Percentiles rank a stretch among this genome's conserved stretches.
These are phyloP conservation scores for Cinchona pubescens DNA, from an alignment of 257 asterid genomes.

Conservation along the genomic window DNA sequence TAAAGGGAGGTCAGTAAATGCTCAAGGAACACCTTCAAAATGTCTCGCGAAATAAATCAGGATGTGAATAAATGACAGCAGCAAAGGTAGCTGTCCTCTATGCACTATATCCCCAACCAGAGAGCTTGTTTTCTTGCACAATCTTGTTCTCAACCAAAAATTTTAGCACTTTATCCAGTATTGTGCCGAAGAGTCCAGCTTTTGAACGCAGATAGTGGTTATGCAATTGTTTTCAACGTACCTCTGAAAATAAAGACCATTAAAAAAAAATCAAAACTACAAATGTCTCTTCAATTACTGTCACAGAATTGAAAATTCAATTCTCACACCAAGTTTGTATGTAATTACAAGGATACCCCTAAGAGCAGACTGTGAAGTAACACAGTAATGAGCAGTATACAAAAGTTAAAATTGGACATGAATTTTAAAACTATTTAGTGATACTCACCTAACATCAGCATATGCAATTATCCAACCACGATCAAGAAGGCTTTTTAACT, in stretches of 20 bases:
- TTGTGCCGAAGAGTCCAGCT: no score
- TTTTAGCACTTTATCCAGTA: no score
- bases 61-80: constrained; percentile 75
- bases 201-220: no score
- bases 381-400: no score
- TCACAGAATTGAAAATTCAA: background rate
- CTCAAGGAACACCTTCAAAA: constrained; percentile 59
- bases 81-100: constrained; percentile 92
- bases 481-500: constrained; percentile 82
- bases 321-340: background rate
- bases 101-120: constrained; percentile 99
- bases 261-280: constrained; percentile 9
- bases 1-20: background rate
- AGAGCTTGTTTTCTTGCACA: constrained; percentile 73
- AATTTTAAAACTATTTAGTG: background rate
- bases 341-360: background rate
- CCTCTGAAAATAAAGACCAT: constrained; percentile 60
- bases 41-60: constrained; percentile 82
- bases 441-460: constrained; percentile 85
- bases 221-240: no score
- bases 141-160: constrained; percentile 64
- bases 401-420: background rate
- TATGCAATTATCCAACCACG: constrained; percentile 98
- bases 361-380: background rate
- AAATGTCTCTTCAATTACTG: background rate